Base-by-base conservation (phyloP, 257 asterid species). In the Eustoma russellianum region DNA sequence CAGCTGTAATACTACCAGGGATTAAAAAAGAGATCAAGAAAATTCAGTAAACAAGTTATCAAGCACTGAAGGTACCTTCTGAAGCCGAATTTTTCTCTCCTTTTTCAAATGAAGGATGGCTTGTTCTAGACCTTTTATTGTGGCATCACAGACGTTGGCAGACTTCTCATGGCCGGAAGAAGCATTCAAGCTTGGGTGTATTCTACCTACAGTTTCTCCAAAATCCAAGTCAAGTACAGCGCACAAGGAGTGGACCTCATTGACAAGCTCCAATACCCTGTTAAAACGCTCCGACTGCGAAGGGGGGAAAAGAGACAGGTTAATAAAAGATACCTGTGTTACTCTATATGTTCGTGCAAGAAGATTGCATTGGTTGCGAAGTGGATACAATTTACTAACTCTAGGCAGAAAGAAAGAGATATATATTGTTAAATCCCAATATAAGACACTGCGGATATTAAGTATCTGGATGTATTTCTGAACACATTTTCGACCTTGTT, bases 141-240 rank as follows among this genome's bases (percentile, higher is more conserved):
- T 83, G 73, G 65, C 66, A 64, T 88, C 95, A 13, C 94, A 82
- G 66, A 92, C 81, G 70, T 85, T 92, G 41, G 87, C 82, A 56
- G 72, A 76, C 52, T 79, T 82, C 59, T 81, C 93, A 50, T 71
- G 67, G 74, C 63, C 70, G n/a, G n/a, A n/a, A 33, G 90, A 67
- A 57, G 77, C 83, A 38, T 66, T 81, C 78, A 91, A 79, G 78
- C 93, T 85, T 12, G 98, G 98, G 70, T 92, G 93, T 46, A 92
- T 79, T 48, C 79, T 89, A 41, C 77, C 79, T 43, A 92, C 86
- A 60, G 86, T 81, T 71, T 87, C 70, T 56, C 79, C 77, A 61
- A 92, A 92, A 67, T 92, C 97, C 78, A 83, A 69, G 57, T 70
- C 80, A 50, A 92, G 82, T 48, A 87, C 86, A 53, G 84, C 69